These are phyloP conservation scores for Herpetomonas tarakana DNA, from an alignment of 208 protist genomes.

Conservation along the genomic window DNA sequence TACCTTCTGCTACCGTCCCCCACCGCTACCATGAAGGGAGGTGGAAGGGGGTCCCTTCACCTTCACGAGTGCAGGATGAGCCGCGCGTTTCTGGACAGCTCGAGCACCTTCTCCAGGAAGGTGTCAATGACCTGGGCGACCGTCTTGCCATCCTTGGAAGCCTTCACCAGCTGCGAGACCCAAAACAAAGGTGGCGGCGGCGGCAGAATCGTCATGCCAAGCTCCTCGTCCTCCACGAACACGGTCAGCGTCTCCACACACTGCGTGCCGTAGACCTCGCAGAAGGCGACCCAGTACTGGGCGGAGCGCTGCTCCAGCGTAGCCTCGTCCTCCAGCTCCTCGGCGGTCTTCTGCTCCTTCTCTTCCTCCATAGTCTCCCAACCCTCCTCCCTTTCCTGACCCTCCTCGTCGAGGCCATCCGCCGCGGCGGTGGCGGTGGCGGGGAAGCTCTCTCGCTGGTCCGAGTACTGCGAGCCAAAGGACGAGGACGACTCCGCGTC, in stretches of 20 bases:
- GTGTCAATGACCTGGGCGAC: conserved; percentile 34
- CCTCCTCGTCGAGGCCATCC: not conserved
- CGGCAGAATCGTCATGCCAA: conserved; percentile 35
- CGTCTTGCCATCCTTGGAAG: conserved; percentile 45
- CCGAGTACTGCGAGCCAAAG: conserved; percentile 41
- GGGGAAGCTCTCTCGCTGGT: conserved; percentile 32
- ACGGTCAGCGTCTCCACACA: conserved; percentile 45
- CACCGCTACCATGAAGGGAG: too few relatives aligned
- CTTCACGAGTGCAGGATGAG: conserved; percentile 23
- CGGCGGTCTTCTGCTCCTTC: conserved; percentile 1
- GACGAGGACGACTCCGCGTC: conserved; percentile 11
- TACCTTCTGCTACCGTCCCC: too few relatives aligned
- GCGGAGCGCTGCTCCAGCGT: conserved; percentile 40
- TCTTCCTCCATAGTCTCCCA: not conserved
- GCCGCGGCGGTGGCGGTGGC: conserved; percentile 4
- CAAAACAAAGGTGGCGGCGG: conserved; percentile 51
- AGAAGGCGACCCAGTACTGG: conserved; percentile 72
- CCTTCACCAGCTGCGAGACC: conserved; percentile 34
- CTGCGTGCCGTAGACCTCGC: conserved; percentile 72
- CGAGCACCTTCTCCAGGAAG: conserved; percentile 49
- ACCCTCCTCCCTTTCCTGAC: not conserved
- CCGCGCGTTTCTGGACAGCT: conserved; percentile 31
- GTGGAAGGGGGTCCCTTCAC: too few relatives aligned
- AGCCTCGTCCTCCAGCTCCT: conserved; percentile 22
- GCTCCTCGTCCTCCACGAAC: conserved; percentile 46